phyloP scores from a whole-genome alignment of 129 eudicot genomes.

The Heracleum sosnowskyi region DNA sequence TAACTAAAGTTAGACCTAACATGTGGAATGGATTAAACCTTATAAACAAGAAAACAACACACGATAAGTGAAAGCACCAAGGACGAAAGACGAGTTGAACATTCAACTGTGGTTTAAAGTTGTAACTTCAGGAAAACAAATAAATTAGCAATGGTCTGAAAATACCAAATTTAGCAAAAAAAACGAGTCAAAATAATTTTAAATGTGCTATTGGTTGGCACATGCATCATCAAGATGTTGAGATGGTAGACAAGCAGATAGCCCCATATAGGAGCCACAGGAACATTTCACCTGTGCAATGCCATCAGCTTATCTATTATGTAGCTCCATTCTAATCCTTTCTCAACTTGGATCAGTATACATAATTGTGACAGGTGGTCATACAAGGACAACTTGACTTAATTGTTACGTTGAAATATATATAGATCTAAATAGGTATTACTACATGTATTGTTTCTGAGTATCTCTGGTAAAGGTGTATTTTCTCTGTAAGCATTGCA shows the following conservation, averaged over 20 bases:
- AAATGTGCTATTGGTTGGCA: background rate
- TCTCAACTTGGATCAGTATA: background rate
- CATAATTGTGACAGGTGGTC: background rate
- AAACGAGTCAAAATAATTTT: too few species aligned
- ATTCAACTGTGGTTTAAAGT: too few species aligned
- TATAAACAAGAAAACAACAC: background rate
- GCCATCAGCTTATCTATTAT: background rate
- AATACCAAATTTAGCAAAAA: too few species aligned
- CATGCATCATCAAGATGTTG: background rate
- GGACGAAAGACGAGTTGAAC: background rate
- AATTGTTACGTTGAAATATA: background rate
- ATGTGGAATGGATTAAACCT: background rate
- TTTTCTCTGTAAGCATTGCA: background rate
- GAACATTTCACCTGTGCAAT: background rate
- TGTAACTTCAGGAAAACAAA: too few species aligned
- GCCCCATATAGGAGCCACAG: background rate
- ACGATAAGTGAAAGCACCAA: background rate
- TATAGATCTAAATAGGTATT: background rate
- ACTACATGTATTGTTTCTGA: background rate
- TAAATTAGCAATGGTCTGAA: too few species aligned
- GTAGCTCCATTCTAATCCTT: background rate
- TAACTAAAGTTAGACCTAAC: background rate
- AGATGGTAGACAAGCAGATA: background rate
- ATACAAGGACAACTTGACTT: background rate
- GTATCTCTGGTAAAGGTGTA: background rate